phyloP scores from a whole-genome alignment of 2,329 filamentous ascomycete species.

The Stemphylium beticola region DNA sequence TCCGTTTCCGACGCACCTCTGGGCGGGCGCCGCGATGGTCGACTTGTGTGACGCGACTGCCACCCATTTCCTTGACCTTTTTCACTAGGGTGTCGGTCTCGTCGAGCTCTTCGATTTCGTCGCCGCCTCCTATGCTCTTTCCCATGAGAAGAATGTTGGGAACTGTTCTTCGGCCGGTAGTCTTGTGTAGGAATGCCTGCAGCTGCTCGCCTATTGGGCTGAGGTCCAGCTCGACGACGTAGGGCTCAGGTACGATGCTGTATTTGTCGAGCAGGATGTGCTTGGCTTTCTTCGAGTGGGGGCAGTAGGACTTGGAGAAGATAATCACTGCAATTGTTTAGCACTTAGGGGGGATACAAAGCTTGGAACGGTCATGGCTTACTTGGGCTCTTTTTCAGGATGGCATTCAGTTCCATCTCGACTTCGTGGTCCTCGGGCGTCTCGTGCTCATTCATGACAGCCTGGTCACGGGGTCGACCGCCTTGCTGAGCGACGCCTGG shows the following conservation, averaged over 20 bases:
- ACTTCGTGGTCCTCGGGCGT: slow-evolving; percentile 68
- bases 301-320: slow-evolving; percentile 95
- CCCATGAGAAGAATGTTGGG: slow-evolving; percentile 91
- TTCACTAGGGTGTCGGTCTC: slow-evolving; percentile 68
- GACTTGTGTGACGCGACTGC: slow-evolving; percentile 63
- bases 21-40: slow-evolving; percentile 23
- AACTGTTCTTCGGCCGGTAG: slow-evolving; percentile 83
- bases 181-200: slow-evolving; percentile 73
- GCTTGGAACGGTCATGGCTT: slow-evolving; percentile 30
- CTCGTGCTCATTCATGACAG: slow-evolving; percentile 53
- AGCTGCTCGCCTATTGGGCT: slow-evolving; percentile 76
- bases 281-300: slow-evolving; percentile 84
- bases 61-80: slow-evolving; percentile 76
- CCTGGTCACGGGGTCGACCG: slow-evolving; percentile 50
- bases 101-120: slow-evolving; percentile 77
- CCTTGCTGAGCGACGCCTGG: slow-evolving; percentile 54
- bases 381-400: slow-evolving; percentile 86
- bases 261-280: slow-evolving; percentile 83
- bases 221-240: slow-evolving; percentile 87
- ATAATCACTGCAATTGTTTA: slow-evolving; percentile 72
- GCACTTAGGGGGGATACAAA: background rate
- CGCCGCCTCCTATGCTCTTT: slow-evolving; percentile 86
- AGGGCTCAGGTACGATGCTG: slow-evolving; percentile 78
- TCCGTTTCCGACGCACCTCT: slow-evolving; percentile 15
- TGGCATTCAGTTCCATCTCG: slow-evolving; percentile 74